phyloP scores from a whole-genome alignment of 2,329 filamentous ascomycete species.

The Clonostachys solani region DNA sequence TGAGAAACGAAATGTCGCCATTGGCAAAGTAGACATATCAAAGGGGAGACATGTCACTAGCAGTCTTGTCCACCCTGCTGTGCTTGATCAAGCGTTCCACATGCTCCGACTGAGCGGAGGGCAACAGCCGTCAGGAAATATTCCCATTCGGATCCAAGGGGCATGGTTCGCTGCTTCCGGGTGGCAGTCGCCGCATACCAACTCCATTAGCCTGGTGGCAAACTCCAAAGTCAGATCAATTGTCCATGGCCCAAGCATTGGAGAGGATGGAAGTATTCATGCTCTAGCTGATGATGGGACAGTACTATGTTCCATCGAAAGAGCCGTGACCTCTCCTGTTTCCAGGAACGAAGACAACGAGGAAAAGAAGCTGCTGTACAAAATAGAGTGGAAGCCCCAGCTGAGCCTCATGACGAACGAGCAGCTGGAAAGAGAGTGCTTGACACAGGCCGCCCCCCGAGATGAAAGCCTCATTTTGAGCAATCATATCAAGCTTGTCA shows the following conservation, averaged over 20 bases:
- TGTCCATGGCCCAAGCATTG: neutral
- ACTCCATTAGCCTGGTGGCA: neutral
- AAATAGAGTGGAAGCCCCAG: slow-evolving; percentile 2
- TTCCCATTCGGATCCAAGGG: neutral
- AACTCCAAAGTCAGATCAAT: too few species aligned
- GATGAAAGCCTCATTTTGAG: neutral
- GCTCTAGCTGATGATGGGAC: neutral
- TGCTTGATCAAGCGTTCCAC: slow-evolving; percentile 16
- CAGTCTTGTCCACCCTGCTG: slow-evolving; percentile 23
- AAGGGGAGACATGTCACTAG: slow-evolving; percentile 12
- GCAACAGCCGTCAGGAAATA: neutral
- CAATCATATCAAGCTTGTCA: too few species aligned
- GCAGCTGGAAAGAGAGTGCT: slow-evolving; percentile 8
- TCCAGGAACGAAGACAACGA: neutral
- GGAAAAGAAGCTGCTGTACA: slow-evolving; percentile 1
- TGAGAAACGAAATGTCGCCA: neutral
- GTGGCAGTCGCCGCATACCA: neutral
- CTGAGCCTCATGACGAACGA: neutral
- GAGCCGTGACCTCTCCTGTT: neutral
- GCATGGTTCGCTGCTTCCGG: neutral
- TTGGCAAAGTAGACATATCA: neutral
- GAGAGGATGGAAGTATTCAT: neutral
- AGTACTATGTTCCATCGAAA: neutral
- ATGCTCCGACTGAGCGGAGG: neutral
- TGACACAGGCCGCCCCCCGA: slow-evolving; percentile 6